These are phyloP conservation scores for Trichothecium sympodiale DNA, from an alignment of 2,329 filamentous ascomycete species.

Conservation along the genomic window DNA sequence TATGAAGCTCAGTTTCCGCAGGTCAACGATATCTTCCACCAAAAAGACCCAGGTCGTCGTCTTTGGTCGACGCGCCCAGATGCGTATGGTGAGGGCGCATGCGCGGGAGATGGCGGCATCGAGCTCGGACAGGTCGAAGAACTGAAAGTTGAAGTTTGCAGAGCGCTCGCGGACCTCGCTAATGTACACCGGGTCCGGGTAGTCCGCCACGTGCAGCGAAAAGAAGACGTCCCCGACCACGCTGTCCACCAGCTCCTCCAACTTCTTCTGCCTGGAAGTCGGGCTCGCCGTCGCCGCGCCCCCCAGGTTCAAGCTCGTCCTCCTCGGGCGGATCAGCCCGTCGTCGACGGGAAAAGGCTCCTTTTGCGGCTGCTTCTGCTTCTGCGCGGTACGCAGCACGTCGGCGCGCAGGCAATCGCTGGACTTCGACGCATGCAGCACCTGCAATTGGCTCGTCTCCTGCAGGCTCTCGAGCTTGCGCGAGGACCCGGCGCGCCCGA, in stretches of 20 bases:
- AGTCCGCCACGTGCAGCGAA: slow-evolving; percentile 59
- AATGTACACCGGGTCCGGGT: slow-evolving; percentile 72
- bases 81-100: slow-evolving; percentile 52
- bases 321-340: slow-evolving; percentile 20
- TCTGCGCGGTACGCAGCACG: slow-evolving; percentile 3
- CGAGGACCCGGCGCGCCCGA: slow-evolving; percentile 35
- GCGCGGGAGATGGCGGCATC: slow-evolving; percentile 54
- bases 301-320: slow-evolving; percentile 36
- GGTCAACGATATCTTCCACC: slow-evolving; percentile 59
- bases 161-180: slow-evolving; percentile 70
- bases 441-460: slow-evolving; percentile 21
- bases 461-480: slow-evolving; percentile 49
- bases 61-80: slow-evolving; percentile 58
- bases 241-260: slow-evolving; percentile 61
- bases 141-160: slow-evolving; percentile 85
- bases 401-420: slow-evolving; percentile 36
- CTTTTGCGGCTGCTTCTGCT: not conserved
- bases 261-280: slow-evolving; percentile 54
- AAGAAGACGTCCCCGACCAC: slow-evolving; percentile 84
- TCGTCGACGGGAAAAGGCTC: slow-evolving; percentile 6
- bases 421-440: slow-evolving; percentile 45
- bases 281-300: slow-evolving; percentile 28
- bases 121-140: slow-evolving; percentile 63
- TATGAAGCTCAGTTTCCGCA: slow-evolving; percentile 68
- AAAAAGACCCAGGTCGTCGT: slow-evolving; percentile 47